Percentiles rank a stretch among this genome's conserved stretches.
phyloP scores from a whole-genome alignment of 441 rosid genomes.

The Brassica balearica region DNA sequence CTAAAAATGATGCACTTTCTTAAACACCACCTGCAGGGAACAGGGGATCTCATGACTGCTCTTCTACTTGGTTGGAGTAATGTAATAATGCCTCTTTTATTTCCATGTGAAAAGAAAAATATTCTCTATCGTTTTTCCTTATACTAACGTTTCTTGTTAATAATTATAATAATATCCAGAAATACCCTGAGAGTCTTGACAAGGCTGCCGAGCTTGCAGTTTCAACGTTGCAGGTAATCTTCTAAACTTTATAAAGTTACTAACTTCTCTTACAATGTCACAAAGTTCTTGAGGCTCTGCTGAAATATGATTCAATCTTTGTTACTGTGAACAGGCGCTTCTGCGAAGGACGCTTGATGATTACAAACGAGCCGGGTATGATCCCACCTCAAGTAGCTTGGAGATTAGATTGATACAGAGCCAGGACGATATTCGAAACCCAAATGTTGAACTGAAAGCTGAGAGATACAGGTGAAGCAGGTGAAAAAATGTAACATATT shows the following conservation, averaged over 20 bases:
- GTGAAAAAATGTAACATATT: constrained; percentile 38
- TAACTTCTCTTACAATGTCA: not conserved
- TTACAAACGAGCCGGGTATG: constrained; percentile 64
- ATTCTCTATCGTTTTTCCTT: constrained; percentile 10
- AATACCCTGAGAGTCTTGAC: constrained; percentile 81
- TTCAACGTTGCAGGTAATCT: constrained; percentile 89
- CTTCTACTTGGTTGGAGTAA: constrained; percentile 99
- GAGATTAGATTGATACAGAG: constrained; percentile 95
- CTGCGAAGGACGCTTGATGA: constrained; percentile 81
- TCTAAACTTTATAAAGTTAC: not conserved
- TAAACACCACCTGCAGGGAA: constrained; percentile 66
- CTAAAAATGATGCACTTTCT: constrained; percentile 13
- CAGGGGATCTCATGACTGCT: constrained; percentile 97
- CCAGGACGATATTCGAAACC: constrained; percentile 88
- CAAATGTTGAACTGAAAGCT: constrained; percentile 69
- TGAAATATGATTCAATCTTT: constrained; percentile 19
- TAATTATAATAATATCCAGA: constrained; percentile 54
- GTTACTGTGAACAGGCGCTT: constrained; percentile 60
- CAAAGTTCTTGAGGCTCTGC: not conserved
- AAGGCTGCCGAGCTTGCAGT: constrained; percentile 98
- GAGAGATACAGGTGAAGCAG: constrained; percentile 59
- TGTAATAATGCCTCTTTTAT: constrained; percentile 60
- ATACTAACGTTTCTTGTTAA: constrained; percentile 15
- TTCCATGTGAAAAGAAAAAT: not conserved
- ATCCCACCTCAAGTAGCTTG: constrained; percentile 82